Evolutionary conservation across 1,284 basidiomycete genomes (phyloP).

Genomic region (Moesziomyces sp.): DNA sequence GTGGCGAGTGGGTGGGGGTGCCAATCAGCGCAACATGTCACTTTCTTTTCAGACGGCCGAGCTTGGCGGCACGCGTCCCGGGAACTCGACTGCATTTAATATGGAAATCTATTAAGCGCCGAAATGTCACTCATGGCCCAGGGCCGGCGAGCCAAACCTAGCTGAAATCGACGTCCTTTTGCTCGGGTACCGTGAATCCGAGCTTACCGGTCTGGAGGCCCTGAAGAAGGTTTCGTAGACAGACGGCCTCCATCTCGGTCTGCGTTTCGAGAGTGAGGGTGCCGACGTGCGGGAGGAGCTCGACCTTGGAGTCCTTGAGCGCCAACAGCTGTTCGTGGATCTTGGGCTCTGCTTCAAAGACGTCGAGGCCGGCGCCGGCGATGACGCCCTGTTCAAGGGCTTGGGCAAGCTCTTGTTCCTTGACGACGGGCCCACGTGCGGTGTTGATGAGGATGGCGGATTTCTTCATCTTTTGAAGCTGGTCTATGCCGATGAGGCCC

Average conservation of each 20-base stretch:
- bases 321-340: slow-evolving; percentile 46
- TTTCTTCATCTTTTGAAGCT: slow-evolving; percentile 69
- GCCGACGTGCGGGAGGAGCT: slow-evolving; percentile 60
- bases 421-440: slow-evolving; percentile 70
- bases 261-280: slow-evolving; percentile 67
- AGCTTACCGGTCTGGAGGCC: slow-evolving; percentile 63
- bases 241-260: slow-evolving; percentile 67
- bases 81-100: slow-evolving; percentile 2
- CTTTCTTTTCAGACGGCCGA: slow-evolving; percentile 1
- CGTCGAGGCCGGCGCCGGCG: slow-evolving; percentile 82
- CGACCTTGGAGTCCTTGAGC: slow-evolving; percentile 46
- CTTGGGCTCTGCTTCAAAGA: slow-evolving; percentile 71
- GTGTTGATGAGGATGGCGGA: slow-evolving; percentile 70
- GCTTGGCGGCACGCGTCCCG: neutral
- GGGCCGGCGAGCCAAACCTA: neutral
- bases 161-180: slow-evolving; percentile 47
- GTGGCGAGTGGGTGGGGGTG: slow-evolving; percentile 2
- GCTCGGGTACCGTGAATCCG: slow-evolving; percentile 63
- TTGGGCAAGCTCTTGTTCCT: slow-evolving; percentile 66
- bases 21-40: slow-evolving; percentile 10
- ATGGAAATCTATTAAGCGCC: neutral
- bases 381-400: slow-evolving; percentile 50
- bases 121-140: too few relatives aligned
- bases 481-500: slow-evolving; percentile 66
- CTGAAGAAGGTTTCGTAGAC: slow-evolving; percentile 61